Conservation (phyloP, 2,329 filamentous ascomycete genomes). For the Colletotrichum lentis region DNA sequence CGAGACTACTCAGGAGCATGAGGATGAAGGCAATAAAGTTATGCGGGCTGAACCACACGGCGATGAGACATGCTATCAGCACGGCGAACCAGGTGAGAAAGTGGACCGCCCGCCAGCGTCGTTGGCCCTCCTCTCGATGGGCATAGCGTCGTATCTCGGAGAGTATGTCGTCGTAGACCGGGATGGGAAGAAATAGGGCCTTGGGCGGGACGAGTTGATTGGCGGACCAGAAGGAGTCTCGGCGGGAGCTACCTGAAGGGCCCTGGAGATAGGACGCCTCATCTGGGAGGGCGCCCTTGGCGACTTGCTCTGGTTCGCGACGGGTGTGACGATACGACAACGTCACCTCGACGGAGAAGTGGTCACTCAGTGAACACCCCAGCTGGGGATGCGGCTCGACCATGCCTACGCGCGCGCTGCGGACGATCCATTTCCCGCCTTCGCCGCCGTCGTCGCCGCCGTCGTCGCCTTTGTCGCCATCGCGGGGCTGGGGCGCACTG, state of each 20-base stretch:
- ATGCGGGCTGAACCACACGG: constrained; percentile 83
- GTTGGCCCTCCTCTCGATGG: constrained; percentile 75
- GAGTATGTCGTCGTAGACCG: constrained; percentile 72
- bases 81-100: constrained; percentile 74
- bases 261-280: constrained; percentile 53
- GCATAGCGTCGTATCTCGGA: constrained; percentile 73
- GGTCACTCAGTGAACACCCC: constrained; percentile 88
- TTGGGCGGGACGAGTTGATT: constrained; percentile 45
- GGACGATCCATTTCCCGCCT: constrained; percentile 70
- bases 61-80: constrained; percentile 78
- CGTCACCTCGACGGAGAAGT: constrained; percentile 89
- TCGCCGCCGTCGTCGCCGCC: background rate
- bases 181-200: constrained; percentile 39
- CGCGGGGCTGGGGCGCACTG: constrained; percentile 42
- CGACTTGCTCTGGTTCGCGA: constrained; percentile 8
- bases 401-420: constrained; percentile 78
- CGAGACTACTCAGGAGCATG: constrained; percentile 79
- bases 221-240: constrained; percentile 25
- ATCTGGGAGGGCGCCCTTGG: constrained; percentile 41
- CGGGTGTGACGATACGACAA: constrained; percentile 60
- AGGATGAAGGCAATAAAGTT: constrained; percentile 83
- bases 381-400: constrained; percentile 81
- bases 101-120: constrained; percentile 74
- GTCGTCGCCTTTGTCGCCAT: background rate
- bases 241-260: constrained; percentile 45